Conservation (phyloP, 2,329 filamentous ascomycete species). For the Alternaria incomplexa region DNA sequence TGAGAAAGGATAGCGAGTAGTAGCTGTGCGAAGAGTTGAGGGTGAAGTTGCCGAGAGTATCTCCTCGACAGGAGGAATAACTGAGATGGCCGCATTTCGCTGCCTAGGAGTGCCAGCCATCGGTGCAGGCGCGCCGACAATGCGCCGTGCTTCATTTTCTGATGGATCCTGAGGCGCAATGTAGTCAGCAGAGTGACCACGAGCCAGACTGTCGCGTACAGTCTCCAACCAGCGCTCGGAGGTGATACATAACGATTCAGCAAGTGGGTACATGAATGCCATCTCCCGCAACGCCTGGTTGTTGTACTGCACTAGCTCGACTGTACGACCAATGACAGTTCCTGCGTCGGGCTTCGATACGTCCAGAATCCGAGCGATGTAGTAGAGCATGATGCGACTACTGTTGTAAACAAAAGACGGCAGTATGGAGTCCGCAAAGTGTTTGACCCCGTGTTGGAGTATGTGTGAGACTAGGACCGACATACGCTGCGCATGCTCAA, state of each 20-base stretch:
- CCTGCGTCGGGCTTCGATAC: constrained; percentile 32
- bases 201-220: constrained; percentile 35
- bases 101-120: constrained; percentile 8
- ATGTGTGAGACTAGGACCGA: constrained; percentile 36
- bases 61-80: constrained; percentile 22
- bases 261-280: constrained; percentile 40
- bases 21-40: constrained; percentile 13
- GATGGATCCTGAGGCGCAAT: constrained; percentile 39
- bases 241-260: constrained; percentile 38
- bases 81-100: constrained; percentile 14
- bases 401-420: constrained; percentile 44
- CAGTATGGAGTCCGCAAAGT: constrained; percentile 42
- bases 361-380: constrained; percentile 39
- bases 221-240: constrained; percentile 42
- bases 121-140: constrained; percentile 28
- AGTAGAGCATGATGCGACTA: constrained; percentile 43
- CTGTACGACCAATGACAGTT: constrained; percentile 32
- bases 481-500: constrained; percentile 41
- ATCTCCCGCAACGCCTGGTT: constrained; percentile 39
- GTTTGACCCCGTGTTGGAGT: constrained; percentile 39
- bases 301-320: constrained; percentile 41
- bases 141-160: constrained; percentile 32
- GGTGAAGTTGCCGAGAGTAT: constrained; percentile 16
- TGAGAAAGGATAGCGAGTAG: constrained; percentile 15
- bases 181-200: constrained; percentile 34